phyloP scores from a whole-genome alignment of 371 early-diverging fungal genomes.

The Syncephalastrum contaminatum region DNA sequence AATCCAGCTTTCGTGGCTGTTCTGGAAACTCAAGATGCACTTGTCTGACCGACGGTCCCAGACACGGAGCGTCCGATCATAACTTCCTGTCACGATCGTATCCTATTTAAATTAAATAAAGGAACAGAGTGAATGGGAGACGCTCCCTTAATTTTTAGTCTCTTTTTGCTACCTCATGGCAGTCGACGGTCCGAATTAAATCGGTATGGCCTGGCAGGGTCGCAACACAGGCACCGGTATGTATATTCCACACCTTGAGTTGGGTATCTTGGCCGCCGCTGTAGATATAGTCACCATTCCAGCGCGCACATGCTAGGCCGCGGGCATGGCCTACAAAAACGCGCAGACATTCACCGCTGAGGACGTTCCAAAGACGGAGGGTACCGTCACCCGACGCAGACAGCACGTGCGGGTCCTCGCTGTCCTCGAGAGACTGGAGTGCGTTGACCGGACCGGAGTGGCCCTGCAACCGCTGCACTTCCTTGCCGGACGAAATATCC shows the following conservation, averaged over 20 bases:
- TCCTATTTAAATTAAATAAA: conserved; percentile 19
- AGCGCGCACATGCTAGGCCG: conserved; percentile 94
- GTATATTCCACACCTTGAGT: conserved; percentile 91
- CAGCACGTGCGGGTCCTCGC: conserved; percentile 60
- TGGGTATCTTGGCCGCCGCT: conserved; percentile 92
- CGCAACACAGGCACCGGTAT: conserved; percentile 71
- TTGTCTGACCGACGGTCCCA: conserved; percentile 71
- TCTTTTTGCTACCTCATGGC: conserved; percentile 53
- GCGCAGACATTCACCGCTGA: conserved; percentile 62
- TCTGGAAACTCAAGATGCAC: conserved; percentile 60
- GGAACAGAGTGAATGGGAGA: conserved; percentile 10
- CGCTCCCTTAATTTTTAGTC: conserved; percentile 45
- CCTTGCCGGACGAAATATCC: conserved; percentile 44
- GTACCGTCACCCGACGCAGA: conserved; percentile 89
- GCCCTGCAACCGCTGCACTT: conserved; percentile 69
- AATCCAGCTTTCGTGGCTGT: conserved; percentile 88
- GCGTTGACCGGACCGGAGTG: conserved; percentile 92
- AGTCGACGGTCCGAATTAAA: conserved; percentile 90
- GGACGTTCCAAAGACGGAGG: conserved; percentile 85
- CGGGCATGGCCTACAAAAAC: conserved; percentile 72
- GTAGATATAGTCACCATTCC: conserved; percentile 78
- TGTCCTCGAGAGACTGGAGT: conserved; percentile 52
- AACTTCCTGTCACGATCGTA: conserved; percentile 53
- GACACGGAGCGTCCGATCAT: conserved; percentile 94
- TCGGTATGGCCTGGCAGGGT: conserved; percentile 87